Percentiles rank a stretch among this genome's conserved stretches.
These are phyloP conservation scores for Penicillium digitatum DNA, from an alignment of 2,329 filamentous ascomycete species.

Conservation along the genomic window DNA sequence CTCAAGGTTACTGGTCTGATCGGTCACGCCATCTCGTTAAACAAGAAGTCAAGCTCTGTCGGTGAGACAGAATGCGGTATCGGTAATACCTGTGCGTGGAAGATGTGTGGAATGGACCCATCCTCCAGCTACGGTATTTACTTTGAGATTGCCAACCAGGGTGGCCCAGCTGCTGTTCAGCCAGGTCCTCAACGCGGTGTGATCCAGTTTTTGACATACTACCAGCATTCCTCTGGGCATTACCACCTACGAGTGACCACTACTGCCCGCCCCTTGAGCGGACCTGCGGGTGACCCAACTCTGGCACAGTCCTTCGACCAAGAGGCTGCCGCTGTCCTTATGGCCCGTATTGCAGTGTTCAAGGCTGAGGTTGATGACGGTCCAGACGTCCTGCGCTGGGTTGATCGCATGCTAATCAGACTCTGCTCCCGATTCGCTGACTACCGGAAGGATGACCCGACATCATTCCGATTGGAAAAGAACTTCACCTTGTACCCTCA, in stretches of 20 bases:
- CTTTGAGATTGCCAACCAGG: slow-evolving; percentile 95
- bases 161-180: slow-evolving; percentile 77
- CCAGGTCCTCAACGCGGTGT: slow-evolving; percentile 86
- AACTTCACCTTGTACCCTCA: slow-evolving; percentile 99
- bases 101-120: slow-evolving; percentile 98
- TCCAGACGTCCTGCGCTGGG: slow-evolving; percentile 96
- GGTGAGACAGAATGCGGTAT: slow-evolving; percentile 98
- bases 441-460: slow-evolving; percentile 96
- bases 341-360: slow-evolving; percentile 99
- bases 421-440: slow-evolving; percentile 95
- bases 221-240: slow-evolving; percentile 93
- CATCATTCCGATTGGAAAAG: slow-evolving; percentile 94
- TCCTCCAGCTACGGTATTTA: slow-evolving; percentile 92
- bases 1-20: slow-evolving; percentile 97
- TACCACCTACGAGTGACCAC: slow-evolving; percentile 96
- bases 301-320: slow-evolving; percentile 98
- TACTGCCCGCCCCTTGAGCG: slow-evolving; percentile 83
- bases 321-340: slow-evolving; percentile 92
- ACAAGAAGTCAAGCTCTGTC: slow-evolving; percentile 96
- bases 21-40: slow-evolving; percentile 90
- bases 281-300: slow-evolving; percentile 87
- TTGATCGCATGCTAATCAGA: slow-evolving; percentile 96
- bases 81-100: slow-evolving; percentile 98
- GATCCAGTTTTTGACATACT: slow-evolving; percentile 98
- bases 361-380: slow-evolving; percentile 98